phyloP scores from a whole-genome alignment of 805 yeast genomes.

The Candida boleticola region DNA sequence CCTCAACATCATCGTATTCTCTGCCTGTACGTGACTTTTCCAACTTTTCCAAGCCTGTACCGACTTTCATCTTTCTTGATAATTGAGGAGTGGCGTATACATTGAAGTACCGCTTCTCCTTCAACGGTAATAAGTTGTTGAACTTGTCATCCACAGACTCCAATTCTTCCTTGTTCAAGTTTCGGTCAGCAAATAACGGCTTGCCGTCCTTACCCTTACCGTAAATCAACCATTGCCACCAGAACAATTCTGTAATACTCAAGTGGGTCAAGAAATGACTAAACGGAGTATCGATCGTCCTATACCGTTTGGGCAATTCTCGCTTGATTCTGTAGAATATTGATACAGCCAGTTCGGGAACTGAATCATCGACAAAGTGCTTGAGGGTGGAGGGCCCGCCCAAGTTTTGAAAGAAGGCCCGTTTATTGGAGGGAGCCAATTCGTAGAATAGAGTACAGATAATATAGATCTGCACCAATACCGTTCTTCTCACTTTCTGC shows the following conservation, averaged over 20 bases:
- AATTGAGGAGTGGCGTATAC: slow-evolving; percentile 42
- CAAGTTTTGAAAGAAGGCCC: slow-evolving; percentile 16
- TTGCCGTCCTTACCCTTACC: slow-evolving; percentile 33
- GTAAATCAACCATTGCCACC: slow-evolving; percentile 43
- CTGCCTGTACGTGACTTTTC: not conserved
- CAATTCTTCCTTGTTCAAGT: slow-evolving; percentile 21
- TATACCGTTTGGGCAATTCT: slow-evolving; percentile 21
- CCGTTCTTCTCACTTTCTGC: slow-evolving; percentile 23
- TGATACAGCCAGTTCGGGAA: slow-evolving; percentile 22
- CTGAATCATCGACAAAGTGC: slow-evolving; percentile 34
- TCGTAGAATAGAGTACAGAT: slow-evolving; percentile 30
- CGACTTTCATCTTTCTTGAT: slow-evolving; percentile 36
- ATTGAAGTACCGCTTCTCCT: slow-evolving; percentile 38
- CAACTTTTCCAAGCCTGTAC: slow-evolving; percentile 28
- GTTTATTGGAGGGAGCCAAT: slow-evolving; percentile 20
- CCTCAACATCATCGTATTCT: not conserved
- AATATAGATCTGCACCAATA: slow-evolving; percentile 30
- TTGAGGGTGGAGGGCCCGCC: slow-evolving; percentile 29
- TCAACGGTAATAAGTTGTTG: slow-evolving; percentile 23
- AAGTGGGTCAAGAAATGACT: slow-evolving; percentile 26
- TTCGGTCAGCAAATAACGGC: slow-evolving; percentile 23
- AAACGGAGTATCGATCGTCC: slow-evolving; percentile 24
- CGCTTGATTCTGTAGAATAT: slow-evolving; percentile 24
- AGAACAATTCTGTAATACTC: slow-evolving; percentile 25
- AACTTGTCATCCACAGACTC: slow-evolving; percentile 15